Base-by-base conservation (phyloP, 805 yeast species). In the Kodamaea hsintzibuensis region DNA sequence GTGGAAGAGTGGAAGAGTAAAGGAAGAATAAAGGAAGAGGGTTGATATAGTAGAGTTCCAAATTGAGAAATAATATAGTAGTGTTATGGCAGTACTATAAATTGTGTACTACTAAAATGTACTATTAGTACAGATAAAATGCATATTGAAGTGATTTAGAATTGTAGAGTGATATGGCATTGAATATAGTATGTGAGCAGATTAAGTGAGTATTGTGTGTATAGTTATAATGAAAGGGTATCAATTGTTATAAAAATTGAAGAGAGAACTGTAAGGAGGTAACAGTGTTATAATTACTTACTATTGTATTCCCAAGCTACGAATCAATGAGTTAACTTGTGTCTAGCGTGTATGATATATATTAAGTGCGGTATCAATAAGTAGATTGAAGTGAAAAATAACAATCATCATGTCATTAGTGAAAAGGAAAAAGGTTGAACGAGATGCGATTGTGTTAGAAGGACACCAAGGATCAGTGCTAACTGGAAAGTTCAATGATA, bases 391-490 rank as follows among this genome's bases (percentile, higher is more conserved):
- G 3, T 42, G 45, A 42, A 42, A 42, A 17, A 16, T 42, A 18
- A 42, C 30, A 42, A 42, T 16, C 19, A 7, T 40, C 16, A 71
- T 70, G 76, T 69, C 75, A 3, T 30, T 71, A 27, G 74, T 67
- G 7, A 76, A 74, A 59, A 67, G 70, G 56, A 73, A 68, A 50
- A 65, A 59, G 54, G 48, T 49, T 10, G 65, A 50, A 13, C 54
- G 50, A 7, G 55, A 51, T 7, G 55, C 50, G n/a, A 68, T 80
- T 10, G 70, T 71, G 13, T 65, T 85, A 6, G 76, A 74, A 51
- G 85, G 85, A 7, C 88, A 84, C 59, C 59, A 68, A 12, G 85
- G 85, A 0, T 71, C 85, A 1, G 85, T 85, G 0, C 69, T 82
- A 14, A 66, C 82, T 1, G 77, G 80, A 4, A 70, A 75, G 47